Percentiles rank a stretch among this genome's conserved stretches.
Evolutionary conservation across 1,139 yeast species (phyloP).

Genomic region (Candida labiduridarum): DNA sequence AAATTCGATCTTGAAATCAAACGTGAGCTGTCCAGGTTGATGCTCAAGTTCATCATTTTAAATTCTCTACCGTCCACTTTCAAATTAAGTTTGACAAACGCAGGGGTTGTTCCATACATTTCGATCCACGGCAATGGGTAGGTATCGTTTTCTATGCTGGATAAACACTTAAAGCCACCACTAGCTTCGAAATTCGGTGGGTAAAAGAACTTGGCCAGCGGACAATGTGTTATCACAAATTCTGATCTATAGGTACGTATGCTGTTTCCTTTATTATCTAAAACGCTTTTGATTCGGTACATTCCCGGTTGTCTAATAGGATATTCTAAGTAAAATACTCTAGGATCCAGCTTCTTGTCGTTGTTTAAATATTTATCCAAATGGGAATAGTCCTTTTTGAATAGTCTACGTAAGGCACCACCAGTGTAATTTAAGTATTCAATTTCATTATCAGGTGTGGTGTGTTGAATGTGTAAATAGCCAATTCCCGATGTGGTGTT

Average conservation of each 20-base stretch:
- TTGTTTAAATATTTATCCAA: constrained; percentile 26
- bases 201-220: constrained; percentile 57
- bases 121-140: constrained; percentile 54
- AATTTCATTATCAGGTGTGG: constrained; percentile 55
- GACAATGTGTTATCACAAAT: constrained; percentile 74
- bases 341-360: constrained; percentile 22
- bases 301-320: constrained; percentile 73
- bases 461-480: constrained; percentile 63
- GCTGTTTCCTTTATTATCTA: constrained; percentile 63
- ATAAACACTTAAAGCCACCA: constrained; percentile 61
- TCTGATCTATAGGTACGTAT: constrained; percentile 68
- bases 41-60: constrained; percentile 24
- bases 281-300: constrained; percentile 66
- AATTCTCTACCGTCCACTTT: constrained; percentile 50
- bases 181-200: constrained; percentile 27
- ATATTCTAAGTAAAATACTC: constrained; percentile 51
- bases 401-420: constrained; percentile 51
- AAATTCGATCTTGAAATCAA: constrained; percentile 17
- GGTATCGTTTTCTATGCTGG: constrained; percentile 39
- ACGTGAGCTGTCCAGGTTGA: constrained; percentile 19
- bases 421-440: constrained; percentile 56
- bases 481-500: constrained; percentile 81
- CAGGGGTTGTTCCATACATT: constrained; percentile 75
- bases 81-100: constrained; percentile 62
- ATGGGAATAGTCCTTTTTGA: constrained; percentile 44